Conservation (phyloP, 345 rosid species). For the Trapa bicornis region DNA sequence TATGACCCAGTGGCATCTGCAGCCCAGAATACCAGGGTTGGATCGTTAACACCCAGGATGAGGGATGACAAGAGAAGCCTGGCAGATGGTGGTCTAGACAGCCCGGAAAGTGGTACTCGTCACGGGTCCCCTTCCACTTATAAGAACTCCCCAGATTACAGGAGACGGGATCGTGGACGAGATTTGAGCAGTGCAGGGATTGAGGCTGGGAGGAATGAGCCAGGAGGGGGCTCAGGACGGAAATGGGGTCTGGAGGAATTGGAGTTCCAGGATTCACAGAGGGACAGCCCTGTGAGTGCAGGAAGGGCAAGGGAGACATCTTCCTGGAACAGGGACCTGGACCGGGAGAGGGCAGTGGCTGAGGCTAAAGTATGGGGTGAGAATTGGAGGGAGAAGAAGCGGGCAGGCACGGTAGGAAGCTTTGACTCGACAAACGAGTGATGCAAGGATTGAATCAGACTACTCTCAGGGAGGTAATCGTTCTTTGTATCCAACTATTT, state of each 20-base stretch:
- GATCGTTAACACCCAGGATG: constrained; percentile 51
- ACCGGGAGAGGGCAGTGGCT: constrained; percentile 94
- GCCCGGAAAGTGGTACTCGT: constrained; percentile 39
- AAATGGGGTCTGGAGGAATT: constrained; percentile 55
- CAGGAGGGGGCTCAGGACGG: constrained; percentile 72
- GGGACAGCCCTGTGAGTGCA: constrained; percentile 56
- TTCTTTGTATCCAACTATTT: constrained; percentile 6
- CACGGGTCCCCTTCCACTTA: constrained; percentile 62
- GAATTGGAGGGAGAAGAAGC: constrained; percentile 85
- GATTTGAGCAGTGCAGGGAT: constrained; percentile 32
- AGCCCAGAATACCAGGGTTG: constrained; percentile 53
- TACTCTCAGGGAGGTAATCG: background rate
- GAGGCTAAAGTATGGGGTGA: constrained; percentile 99
- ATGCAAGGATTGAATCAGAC: background rate
- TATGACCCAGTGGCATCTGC: constrained; percentile 52
- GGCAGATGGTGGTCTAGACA: constrained; percentile 52
- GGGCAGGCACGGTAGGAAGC: constrained; percentile 57
- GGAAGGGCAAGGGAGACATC: constrained; percentile 53
- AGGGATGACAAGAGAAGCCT: constrained; percentile 50
- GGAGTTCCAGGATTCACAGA: constrained; percentile 56
- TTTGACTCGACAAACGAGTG: constrained; percentile 67
- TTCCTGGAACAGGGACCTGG: constrained; percentile 70
- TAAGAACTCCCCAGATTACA: constrained; percentile 77
- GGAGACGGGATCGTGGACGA: constrained; percentile 52
- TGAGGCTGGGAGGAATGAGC: constrained; percentile 50